Percentiles rank a stretch among this genome's conserved stretches.
Evolutionary conservation across 2,329 filamentous ascomycete genomes (phyloP).

Genomic region (Magnaporthiopsis incrustans): DNA sequence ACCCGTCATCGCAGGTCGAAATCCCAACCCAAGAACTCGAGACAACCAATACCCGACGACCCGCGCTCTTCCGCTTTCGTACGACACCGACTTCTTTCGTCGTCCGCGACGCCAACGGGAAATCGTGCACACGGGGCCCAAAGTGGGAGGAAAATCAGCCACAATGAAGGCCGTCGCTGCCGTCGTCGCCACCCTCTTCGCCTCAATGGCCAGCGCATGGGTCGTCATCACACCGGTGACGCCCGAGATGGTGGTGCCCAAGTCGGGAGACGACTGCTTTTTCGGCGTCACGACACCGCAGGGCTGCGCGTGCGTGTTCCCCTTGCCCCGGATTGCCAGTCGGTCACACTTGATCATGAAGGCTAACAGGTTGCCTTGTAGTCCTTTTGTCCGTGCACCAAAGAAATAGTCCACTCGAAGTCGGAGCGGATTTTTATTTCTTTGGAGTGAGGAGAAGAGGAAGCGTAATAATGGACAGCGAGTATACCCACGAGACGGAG

Average conservation of each 20-base stretch:
- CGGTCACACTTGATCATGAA: background rate
- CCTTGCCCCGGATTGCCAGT: background rate
- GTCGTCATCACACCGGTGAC: constrained; percentile 48
- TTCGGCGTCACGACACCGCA: constrained; percentile 47
- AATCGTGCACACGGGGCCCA: background rate
- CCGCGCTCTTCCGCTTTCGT: background rate
- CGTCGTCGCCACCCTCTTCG: constrained; percentile 32
- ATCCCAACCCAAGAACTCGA: background rate
- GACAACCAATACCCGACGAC: background rate
- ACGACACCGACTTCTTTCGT: background rate
- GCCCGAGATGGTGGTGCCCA: constrained; percentile 42
- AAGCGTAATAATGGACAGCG: background rate
- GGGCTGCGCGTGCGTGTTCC: constrained; percentile 45
- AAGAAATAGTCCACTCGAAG: background rate
- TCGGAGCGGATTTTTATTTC: background rate
- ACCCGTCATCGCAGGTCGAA: background rate
- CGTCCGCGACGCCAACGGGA: background rate
- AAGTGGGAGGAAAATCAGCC: background rate
- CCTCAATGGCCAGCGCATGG: constrained; percentile 40
- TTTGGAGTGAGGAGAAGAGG: background rate
- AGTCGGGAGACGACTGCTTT: constrained; percentile 41
- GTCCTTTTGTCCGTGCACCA: background rate
- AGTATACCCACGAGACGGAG: background rate
- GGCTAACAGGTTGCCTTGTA: background rate
- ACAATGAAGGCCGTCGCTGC: constrained; percentile 31